Conservation (phyloP, 192 early-diverging fungal genomes). For the Coemansia sp. region DNA sequence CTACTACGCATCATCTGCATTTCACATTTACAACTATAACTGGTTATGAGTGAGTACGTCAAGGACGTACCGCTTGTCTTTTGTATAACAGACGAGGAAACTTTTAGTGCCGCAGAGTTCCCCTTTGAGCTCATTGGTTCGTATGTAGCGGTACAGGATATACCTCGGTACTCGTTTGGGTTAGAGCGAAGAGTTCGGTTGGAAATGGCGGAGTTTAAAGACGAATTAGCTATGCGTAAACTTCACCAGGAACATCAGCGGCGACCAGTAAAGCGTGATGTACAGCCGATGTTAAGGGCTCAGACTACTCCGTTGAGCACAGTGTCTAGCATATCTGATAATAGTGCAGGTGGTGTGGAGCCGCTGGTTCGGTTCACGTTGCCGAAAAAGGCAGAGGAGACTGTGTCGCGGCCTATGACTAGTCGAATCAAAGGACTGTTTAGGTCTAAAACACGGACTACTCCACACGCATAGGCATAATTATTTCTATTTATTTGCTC, state of each 20-base stretch:
- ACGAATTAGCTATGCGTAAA: slow-evolving; percentile 43
- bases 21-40: background rate
- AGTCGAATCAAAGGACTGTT: slow-evolving; percentile 47
- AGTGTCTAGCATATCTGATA: background rate
- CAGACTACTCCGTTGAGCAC: slow-evolving; percentile 25
- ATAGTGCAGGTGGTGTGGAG: slow-evolving; percentile 14
- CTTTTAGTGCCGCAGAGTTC: slow-evolving; percentile 38
- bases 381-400: slow-evolving; percentile 24
- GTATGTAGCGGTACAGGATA: slow-evolving; percentile 43
- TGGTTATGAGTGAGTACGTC: slow-evolving; percentile 41
- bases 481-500: background rate
- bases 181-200: slow-evolving; percentile 42
- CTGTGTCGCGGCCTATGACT: slow-evolving; percentile 23
- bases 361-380: slow-evolving; percentile 28
- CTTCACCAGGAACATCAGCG: slow-evolving; percentile 49
- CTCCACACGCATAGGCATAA: slow-evolving; percentile 20
- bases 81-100: slow-evolving; percentile 38
- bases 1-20: background rate
- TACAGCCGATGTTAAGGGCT: slow-evolving; percentile 19
- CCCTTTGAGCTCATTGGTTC: slow-evolving; percentile 52
- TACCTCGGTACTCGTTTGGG: slow-evolving; percentile 45
- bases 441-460: slow-evolving; percentile 36
- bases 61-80: slow-evolving; percentile 38
- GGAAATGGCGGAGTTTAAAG: slow-evolving; percentile 37
- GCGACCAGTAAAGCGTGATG: slow-evolving; percentile 21